Conservation (phyloP, 257 asterid species). For the Solanum corneliomulleri region DNA sequence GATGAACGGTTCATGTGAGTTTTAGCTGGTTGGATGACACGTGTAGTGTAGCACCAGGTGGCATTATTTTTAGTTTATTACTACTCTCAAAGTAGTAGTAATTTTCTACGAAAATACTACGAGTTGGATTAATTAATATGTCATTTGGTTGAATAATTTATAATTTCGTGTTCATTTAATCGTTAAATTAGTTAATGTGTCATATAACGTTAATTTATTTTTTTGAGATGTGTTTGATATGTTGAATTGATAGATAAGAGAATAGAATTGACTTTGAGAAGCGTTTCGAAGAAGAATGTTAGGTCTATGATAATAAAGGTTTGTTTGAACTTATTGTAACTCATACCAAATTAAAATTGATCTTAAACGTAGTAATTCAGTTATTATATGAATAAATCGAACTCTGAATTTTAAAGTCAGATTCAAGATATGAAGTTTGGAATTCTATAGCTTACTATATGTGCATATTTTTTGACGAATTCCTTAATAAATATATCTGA, state of each 20-base stretch:
- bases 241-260: neutral
- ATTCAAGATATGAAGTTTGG: neutral
- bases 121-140: neutral
- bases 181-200: neutral
- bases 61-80: neutral
- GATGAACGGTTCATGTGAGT: neutral
- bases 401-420: fast-evolving
- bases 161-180: neutral
- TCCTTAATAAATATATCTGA: neutral
- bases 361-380: too few species aligned
- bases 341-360: neutral
- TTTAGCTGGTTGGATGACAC: neutral
- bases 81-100: neutral
- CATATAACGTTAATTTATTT: neutral
- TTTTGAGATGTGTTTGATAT: neutral
- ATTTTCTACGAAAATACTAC: neutral
- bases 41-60: neutral
- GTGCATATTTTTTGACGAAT: neutral
- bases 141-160: neutral
- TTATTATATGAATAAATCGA: too few species aligned
- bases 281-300: neutral
- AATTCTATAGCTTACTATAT: neutral
- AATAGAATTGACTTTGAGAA: neutral
- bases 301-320: neutral
- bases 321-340: neutral